phyloP scores from a whole-genome alignment of 495 filamentous ascomycete genomes.

The Penicillium tannophilum region DNA sequence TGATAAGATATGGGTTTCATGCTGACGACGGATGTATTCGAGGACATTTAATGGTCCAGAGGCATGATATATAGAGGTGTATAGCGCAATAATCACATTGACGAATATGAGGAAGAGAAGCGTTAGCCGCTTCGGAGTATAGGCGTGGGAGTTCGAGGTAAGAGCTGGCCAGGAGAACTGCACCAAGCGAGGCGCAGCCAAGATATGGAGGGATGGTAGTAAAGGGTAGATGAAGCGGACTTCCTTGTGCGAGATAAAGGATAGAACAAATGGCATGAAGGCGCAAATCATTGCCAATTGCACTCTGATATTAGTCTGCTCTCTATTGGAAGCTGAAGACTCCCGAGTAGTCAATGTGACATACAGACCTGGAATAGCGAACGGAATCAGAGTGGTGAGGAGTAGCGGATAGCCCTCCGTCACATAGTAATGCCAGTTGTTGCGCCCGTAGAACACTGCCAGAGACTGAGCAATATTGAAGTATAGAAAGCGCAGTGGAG shows the following conservation, averaged over 20 bases:
- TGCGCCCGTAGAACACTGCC: conserved; percentile 89
- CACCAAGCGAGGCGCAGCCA: conserved; percentile 68
- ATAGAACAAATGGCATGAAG: conserved; percentile 64
- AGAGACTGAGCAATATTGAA: conserved; percentile 89
- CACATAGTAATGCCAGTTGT: conserved; percentile 90
- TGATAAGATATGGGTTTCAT: conserved; percentile 50
- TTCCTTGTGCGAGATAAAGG: conserved; percentile 91
- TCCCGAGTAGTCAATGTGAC: conserved; percentile 41
- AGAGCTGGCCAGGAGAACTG: conserved; percentile 62
- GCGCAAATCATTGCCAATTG: conserved; percentile 65
- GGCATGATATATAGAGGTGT: conserved; percentile 77
- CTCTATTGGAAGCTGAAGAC: conserved; percentile 27
- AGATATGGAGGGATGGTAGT: conserved; percentile 79
- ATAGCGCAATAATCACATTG: conserved; percentile 72
- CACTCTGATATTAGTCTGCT: conserved; percentile 42
- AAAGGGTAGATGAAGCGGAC: conserved; percentile 96
- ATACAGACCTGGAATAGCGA: conserved; percentile 67
- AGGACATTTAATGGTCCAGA: conserved; percentile 73
- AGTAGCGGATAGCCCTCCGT: conserved; percentile 87
- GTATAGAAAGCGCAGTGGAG: conserved; percentile 83
- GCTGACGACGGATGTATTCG: conserved; percentile 71
- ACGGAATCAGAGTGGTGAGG: conserved; percentile 81
- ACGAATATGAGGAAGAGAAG: conserved; percentile 61
- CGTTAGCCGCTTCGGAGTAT: conserved; percentile 49
- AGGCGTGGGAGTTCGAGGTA: conserved; percentile 25